Base-by-base conservation (phyloP, 371 early-diverging fungal genomes). In the Circinella minor region DNA sequence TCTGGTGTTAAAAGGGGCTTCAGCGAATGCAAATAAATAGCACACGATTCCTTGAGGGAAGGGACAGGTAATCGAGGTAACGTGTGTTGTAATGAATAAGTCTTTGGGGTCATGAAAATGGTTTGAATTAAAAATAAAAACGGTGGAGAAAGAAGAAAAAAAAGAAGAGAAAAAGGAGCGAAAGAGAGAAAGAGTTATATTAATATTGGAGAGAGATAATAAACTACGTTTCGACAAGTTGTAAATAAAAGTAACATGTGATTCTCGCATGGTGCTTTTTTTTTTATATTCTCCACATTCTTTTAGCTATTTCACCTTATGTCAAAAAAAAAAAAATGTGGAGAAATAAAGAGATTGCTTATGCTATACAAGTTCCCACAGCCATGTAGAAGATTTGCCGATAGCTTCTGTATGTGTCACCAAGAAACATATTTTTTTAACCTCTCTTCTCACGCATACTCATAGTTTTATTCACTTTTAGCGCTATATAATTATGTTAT, bases 31-130 rank as follows among this genome's bases (percentile, higher is more conserved):
- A 94, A 84, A 76, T 96, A 96, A 20, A 91, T 86, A 14, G 83
- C 77, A 34, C 89, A 89, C 0, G 96, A 90, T 62, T 91, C 91
- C 69, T 91, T 74, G 7, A 96, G 79, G 0, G 89, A 74, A 34
- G 96, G 96, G 43, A 96, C 84, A 9, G 96, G 96, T 14, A 95
- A 82, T 4, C 92, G 89, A 18, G 96, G 95, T 27, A 96, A 75
- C 37, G 72, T 79, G 48, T 74, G 66, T 74, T 96, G 96, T 71
- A 90, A 77, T 27, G 85, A 79, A 71, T 93, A 96, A 0, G 94
- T 90, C 4, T 72, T 43, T 43, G 43, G 48, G 36, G 71, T 68
- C 14, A 61, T 48, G 17, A 37, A 36, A 55, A 65, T 36, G 15
- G 36, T 37, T 60, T 5, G 34, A 36, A 13, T 61, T 17, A 10